A percentile compares a stretch with the other conserved stretches of the same genome.
Conservation (phyloP, 371 early-diverging fungal genomes). For the Lichtheimia ornata region DNA sequence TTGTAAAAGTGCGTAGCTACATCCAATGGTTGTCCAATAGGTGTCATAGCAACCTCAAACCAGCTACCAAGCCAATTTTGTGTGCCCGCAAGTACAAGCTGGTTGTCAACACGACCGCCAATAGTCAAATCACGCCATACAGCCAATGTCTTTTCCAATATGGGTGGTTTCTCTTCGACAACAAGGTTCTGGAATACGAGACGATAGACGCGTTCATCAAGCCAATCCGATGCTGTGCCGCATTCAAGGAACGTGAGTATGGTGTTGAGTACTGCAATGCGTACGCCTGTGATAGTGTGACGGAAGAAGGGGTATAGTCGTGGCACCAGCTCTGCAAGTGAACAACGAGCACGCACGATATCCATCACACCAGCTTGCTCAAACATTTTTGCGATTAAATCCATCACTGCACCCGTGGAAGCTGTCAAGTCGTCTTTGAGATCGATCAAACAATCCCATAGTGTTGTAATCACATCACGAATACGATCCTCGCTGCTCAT, state of each 20-base stretch:
- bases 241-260: constrained; percentile 77
- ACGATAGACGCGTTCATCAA: constrained; percentile 73
- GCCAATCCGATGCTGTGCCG: constrained; percentile 69
- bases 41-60: constrained; percentile 68
- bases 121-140: constrained; percentile 73
- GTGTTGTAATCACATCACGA: constrained; percentile 70
- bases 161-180: constrained; percentile 78
- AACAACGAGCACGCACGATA: constrained; percentile 49
- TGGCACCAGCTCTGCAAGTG: constrained; percentile 75
- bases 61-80: constrained; percentile 53
- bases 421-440: constrained; percentile 90
- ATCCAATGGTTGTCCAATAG: constrained; percentile 82
- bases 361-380: constrained; percentile 63
- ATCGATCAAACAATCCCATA: constrained; percentile 86
- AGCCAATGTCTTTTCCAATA: constrained; percentile 63
- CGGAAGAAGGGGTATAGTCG: constrained; percentile 92
- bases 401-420: constrained; percentile 93
- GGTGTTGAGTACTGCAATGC: constrained; percentile 83
- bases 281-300: constrained; percentile 88
- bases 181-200: constrained; percentile 90
- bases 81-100: constrained; percentile 39
- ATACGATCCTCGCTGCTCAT: constrained; percentile 63
- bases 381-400: constrained; percentile 85
- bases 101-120: constrained; percentile 32
- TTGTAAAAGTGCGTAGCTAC: constrained; percentile 59